These are phyloP conservation scores for Gliomastix tumulicola DNA, from an alignment of 2,329 filamentous ascomycete species.

Conservation along the genomic window DNA sequence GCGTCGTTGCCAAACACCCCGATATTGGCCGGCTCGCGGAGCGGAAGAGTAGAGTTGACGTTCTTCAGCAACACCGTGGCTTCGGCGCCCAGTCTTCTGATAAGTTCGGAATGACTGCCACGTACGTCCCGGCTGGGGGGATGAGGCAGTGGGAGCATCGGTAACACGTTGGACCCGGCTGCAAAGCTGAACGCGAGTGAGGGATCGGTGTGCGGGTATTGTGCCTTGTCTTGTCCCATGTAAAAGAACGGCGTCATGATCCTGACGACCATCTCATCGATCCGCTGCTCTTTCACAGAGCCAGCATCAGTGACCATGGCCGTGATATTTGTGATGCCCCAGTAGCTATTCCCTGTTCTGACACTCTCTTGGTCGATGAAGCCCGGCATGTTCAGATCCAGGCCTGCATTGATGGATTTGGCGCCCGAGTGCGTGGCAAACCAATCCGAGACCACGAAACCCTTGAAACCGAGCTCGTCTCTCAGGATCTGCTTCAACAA, in stretches of 20 bases:
- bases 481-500: slow-evolving; percentile 26
- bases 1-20: slow-evolving; percentile 34
- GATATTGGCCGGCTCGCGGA: slow-evolving; percentile 45
- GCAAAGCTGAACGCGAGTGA: slow-evolving; percentile 26
- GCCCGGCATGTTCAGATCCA: slow-evolving; percentile 19
- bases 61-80: slow-evolving; percentile 69
- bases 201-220: slow-evolving; percentile 32
- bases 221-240: slow-evolving; percentile 34
- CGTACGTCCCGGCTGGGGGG: slow-evolving; percentile 3
- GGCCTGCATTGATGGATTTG: slow-evolving; percentile 13
- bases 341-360: too few relatives aligned
- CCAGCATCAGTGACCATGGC: too few relatives aligned
- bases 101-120: slow-evolving; percentile 39
- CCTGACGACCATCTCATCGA: slow-evolving; percentile 40
- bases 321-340: too few relatives aligned
- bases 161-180: slow-evolving; percentile 42
- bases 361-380: too few relatives aligned
- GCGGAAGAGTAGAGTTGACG: slow-evolving; percentile 46
- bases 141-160: slow-evolving; percentile 35
- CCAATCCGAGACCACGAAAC: slow-evolving; percentile 37
- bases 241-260: slow-evolving; percentile 47
- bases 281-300: slow-evolving; percentile 27
- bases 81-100: slow-evolving; percentile 40
- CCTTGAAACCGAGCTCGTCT: slow-evolving; percentile 32
- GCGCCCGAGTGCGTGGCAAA: slow-evolving; percentile 18